Base-by-base conservation (phyloP, 768 basidiomycete species). In the Cystobasidium tubakii region DNA sequence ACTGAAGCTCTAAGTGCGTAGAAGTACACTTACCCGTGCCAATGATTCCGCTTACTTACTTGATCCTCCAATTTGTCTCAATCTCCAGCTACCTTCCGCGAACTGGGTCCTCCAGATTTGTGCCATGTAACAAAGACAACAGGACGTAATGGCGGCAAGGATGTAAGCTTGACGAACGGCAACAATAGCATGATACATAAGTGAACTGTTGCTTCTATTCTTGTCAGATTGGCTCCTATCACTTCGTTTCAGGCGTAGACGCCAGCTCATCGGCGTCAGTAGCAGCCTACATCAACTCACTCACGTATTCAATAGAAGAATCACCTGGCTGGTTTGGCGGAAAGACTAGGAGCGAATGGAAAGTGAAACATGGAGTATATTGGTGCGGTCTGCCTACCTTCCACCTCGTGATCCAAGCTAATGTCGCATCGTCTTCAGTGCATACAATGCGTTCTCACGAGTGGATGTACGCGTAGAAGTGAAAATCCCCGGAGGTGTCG, bases 211-310 rank as follows among this genome's bases (percentile, higher is more conserved):
- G 1, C n/a, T 6, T 69, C 29, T 62, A 31, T 43, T 25, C 42
- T 23, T 21, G 46, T 31, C 78, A 96, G 93, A 84, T 92, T 73
- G 92, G 92, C 44, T 97, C 95, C 42, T 98, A 97, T 81, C 96
- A 99, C 82, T 97, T 91, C 78, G 87, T 96, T 73, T 99, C 96
- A 0, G 95, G 96, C n/a, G 91, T 99, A 66, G 96, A 99, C 81
- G 92, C 95, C 0, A 97, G 93, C 21, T 96, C 95, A 6, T 97
- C 94, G 23, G 96, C 96, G 1, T 95, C 93, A 0, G 85, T 99
- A 33, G 96, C 96, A 3, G 95, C 96, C 13, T 99, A 99, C 82
- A 90, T 98, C 82, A 98, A 99, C 83, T 96, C 93, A 27, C 85
- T 98, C n/a, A 95, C 92, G 6, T 98, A 97, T 80, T 76, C 87